phyloP scores from a whole-genome alignment of 768 basidiomycete species.

The Pleurotus eryngii region DNA sequence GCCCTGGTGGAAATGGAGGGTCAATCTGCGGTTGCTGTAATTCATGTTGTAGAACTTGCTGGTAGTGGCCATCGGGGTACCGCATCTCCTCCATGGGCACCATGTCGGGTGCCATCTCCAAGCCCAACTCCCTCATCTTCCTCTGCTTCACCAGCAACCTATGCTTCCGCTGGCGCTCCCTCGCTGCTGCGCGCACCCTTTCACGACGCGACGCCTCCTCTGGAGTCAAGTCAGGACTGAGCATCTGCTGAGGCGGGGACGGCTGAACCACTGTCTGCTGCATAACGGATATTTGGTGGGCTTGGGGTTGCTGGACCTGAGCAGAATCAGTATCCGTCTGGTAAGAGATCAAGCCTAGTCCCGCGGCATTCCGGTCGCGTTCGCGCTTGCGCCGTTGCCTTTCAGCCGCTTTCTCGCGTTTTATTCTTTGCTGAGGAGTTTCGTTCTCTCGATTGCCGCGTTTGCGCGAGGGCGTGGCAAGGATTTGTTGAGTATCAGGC shows the following conservation, averaged over 20 bases:
- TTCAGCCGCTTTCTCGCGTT: slow-evolving; percentile 86
- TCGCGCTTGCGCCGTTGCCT: slow-evolving; percentile 82
- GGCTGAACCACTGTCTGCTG: slow-evolving; percentile 30
- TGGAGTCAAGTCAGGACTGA: slow-evolving; percentile 39
- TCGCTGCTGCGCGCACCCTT: slow-evolving; percentile 68
- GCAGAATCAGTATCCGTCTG: slow-evolving; percentile 26
- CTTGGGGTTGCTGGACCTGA: slow-evolving; percentile 16
- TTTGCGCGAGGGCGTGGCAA: slow-evolving; percentile 38
- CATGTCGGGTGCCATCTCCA: slow-evolving; percentile 79
- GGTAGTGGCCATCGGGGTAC: slow-evolving; percentile 48
- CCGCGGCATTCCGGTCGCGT: slow-evolving; percentile 45
- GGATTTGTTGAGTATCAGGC: slow-evolving; percentile 3
- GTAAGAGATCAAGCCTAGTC: slow-evolving; percentile 39
- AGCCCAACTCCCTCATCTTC: slow-evolving; percentile 78
- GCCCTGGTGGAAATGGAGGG: slow-evolving; percentile 60
- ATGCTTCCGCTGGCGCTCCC: slow-evolving; percentile 82
- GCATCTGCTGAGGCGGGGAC: slow-evolving; percentile 15
- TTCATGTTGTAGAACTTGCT: slow-evolving; percentile 40
- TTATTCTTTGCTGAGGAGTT: slow-evolving; percentile 66
- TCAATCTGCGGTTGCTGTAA: slow-evolving; percentile 40
- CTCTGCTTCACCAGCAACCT: slow-evolving; percentile 73
- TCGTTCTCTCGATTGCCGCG: slow-evolving; percentile 57
- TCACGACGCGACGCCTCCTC: slow-evolving; percentile 71
- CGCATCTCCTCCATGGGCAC: slow-evolving; percentile 64
- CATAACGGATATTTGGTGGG: slow-evolving; percentile 24